A percentile compares a stretch with the other conserved stretches of the same genome.
Evolutionary conservation across 148 eudicot species (phyloP).

Genomic region (Dianthus caryophyllus): DNA sequence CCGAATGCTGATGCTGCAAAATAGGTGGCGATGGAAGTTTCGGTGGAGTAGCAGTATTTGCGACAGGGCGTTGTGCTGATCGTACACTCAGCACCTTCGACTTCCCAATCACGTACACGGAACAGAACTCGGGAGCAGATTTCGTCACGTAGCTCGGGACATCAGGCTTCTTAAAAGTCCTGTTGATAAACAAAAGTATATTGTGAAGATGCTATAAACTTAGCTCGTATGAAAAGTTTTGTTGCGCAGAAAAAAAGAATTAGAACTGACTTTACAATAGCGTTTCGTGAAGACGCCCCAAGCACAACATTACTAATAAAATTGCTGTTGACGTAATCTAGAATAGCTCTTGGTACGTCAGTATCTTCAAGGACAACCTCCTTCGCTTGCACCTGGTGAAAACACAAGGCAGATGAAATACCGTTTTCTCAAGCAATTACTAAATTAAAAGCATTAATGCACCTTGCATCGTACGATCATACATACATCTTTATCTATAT

Average conservation of each 20-base stretch:
- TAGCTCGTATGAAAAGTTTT: not conserved
- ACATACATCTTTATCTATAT: not conserved
- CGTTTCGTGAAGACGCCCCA: constrained; percentile 54
- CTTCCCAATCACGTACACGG: constrained; percentile 60
- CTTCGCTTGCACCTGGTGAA: constrained; percentile 44
- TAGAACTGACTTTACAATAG: constrained; percentile 35
- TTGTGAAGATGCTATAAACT: constrained; percentile 1
- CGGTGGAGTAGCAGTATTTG: constrained; percentile 40
- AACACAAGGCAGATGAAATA: not conserved
- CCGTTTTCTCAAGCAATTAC: not conserved
- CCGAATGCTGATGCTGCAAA: constrained; percentile 12
- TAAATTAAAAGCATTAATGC: not conserved
- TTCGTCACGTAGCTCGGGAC: constrained; percentile 42
- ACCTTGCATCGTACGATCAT: not conserved
- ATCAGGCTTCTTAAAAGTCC: constrained; percentile 55
- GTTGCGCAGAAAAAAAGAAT: not conserved
- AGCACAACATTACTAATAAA: constrained; percentile 42
- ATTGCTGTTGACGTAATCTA: constrained; percentile 47
- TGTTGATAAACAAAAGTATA: constrained; percentile 20
- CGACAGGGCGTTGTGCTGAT: constrained; percentile 41
- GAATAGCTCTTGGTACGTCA: constrained; percentile 42
- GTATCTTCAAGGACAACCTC: constrained; percentile 53
- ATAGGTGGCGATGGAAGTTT: constrained; percentile 28
- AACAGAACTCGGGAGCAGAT: constrained; percentile 63
- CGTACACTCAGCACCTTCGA: constrained; percentile 49